phyloP scores from a whole-genome alignment of 768 basidiomycete genomes.

The Harrya chromipes region DNA sequence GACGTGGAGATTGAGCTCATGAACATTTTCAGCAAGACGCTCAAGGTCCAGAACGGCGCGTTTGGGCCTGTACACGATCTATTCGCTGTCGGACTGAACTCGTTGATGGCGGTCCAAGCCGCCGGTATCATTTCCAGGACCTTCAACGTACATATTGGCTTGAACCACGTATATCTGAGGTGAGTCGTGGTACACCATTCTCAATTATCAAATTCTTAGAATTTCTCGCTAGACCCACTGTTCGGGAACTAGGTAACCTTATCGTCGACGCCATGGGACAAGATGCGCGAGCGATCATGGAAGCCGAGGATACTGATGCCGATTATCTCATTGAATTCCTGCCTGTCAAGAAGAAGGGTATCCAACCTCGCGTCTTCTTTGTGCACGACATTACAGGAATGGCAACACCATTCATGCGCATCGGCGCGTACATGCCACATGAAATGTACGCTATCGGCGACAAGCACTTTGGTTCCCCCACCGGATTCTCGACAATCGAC shows the following conservation, averaged over 20 bases:
- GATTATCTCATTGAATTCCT: conserved; percentile 30
- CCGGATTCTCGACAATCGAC: conserved; percentile 28
- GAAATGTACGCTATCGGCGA: conserved; percentile 35
- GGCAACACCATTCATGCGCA: conserved; percentile 32
- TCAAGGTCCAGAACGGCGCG: conserved; percentile 19
- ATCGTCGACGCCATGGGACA: conserved; percentile 30
- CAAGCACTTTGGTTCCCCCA: conserved; percentile 29
- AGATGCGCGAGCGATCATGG: conserved; percentile 28
- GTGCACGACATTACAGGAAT: conserved; percentile 33
- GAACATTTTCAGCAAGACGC: conserved; percentile 22
- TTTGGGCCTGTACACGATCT: conserved; percentile 30
- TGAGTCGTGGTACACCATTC: conserved; percentile 1
- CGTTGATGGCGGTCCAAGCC: conserved; percentile 32
- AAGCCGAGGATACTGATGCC: conserved; percentile 29
- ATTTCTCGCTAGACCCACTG: conserved; percentile 17
- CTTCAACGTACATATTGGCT: conserved; percentile 27
- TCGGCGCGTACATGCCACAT: conserved; percentile 30
- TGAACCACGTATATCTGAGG: conserved; percentile 31
- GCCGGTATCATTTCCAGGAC: conserved; percentile 30
- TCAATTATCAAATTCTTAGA: not conserved
- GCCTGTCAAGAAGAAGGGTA: conserved; percentile 32
- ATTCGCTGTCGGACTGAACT: conserved; percentile 30
- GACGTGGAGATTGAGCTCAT: conserved; percentile 28
- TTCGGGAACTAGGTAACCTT: conserved; percentile 24
- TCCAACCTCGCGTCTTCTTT: conserved; percentile 24